Evolutionary conservation across 352 stramenopile genomes (phyloP).

Genomic region (Phytophthora gonapodyides): DNA sequence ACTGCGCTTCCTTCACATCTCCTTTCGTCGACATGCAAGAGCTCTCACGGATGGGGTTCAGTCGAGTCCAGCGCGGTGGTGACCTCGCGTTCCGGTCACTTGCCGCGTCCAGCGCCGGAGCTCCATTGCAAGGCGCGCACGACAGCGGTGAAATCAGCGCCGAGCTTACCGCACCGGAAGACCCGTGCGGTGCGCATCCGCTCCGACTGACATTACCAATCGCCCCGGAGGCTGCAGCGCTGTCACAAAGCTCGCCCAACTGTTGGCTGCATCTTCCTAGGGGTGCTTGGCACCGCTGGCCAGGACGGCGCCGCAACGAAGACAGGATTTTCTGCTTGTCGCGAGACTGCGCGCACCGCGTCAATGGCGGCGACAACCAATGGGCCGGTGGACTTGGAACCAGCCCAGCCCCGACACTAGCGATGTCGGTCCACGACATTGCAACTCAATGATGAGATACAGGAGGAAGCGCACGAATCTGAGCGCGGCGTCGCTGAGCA

Average conservation of each 20-base stretch:
- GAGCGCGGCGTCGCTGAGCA: slow-evolving; percentile 2
- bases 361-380: too few species aligned
- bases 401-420: too few species aligned
- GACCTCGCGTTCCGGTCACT: slow-evolving; percentile 5
- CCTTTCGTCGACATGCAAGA: slow-evolving; percentile 26
- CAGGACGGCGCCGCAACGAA: not conserved
- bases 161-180: slow-evolving; percentile 20
- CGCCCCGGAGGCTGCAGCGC: not conserved
- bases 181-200: not conserved
- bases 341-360: not conserved
- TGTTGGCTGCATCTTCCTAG: slow-evolving; percentile 7
- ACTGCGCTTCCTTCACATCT: slow-evolving; percentile 23
- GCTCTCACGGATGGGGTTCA: slow-evolving; percentile 22
- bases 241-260: slow-evolving; percentile 1
- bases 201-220: slow-evolving; percentile 16
- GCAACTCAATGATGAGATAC: too few species aligned
- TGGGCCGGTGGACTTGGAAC: too few species aligned
- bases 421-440: too few species aligned
- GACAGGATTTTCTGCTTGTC: slow-evolving; percentile 20
- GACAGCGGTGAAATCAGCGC: slow-evolving; percentile 18
- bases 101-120: not conserved
- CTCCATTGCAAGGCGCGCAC: slow-evolving; percentile 10
- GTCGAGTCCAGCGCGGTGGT: slow-evolving; percentile 6
- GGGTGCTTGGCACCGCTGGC: not conserved
- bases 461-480: too few species aligned